A percentile compares a stretch with the other conserved stretches of the same genome.
Conservation (phyloP, 192 early-diverging fungal species). For the Gamsiella multidivaricata region DNA sequence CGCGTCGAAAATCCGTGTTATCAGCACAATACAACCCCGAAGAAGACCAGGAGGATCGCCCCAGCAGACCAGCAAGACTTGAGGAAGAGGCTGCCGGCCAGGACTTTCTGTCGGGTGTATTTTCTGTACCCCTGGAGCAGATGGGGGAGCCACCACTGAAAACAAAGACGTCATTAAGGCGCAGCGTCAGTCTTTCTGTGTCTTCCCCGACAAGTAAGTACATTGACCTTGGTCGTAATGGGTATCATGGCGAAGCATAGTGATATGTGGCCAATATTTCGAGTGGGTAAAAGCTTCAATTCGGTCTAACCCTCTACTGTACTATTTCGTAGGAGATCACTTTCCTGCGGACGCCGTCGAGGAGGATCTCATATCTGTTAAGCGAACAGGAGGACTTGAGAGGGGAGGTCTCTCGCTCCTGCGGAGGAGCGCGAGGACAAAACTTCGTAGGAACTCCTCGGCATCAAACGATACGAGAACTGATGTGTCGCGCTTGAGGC, state of each 20-base stretch:
- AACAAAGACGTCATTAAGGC: conserved; percentile 41
- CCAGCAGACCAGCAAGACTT: conserved; percentile 24
- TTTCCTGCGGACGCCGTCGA: conserved; percentile 56
- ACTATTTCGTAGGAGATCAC: conserved; percentile 45
- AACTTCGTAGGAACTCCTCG: conserved; percentile 64
- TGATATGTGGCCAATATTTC: too few species aligned
- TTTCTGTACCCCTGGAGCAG: conserved; percentile 31
- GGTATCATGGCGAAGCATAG: too few species aligned
- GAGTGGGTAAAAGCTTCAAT: too few species aligned
- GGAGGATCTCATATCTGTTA: conserved; percentile 52
- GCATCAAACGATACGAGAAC: conserved; percentile 42
- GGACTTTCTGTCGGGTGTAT: conserved; percentile 37
- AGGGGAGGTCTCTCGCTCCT: conserved; percentile 55
- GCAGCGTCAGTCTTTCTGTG: conserved; percentile 43
- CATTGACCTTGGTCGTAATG: not conserved
- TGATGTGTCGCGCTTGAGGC: conserved; percentile 37
- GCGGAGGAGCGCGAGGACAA: conserved; percentile 61
- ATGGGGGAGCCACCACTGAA: conserved; percentile 33
- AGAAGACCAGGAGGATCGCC: conserved; percentile 41
- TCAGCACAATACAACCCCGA: conserved; percentile 56
- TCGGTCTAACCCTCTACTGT: too few species aligned
- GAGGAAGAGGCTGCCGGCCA: conserved; percentile 2
- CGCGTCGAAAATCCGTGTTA: conserved; percentile 52
- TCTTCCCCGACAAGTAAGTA: conserved; percentile 42
- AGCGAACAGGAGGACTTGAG: conserved; percentile 51